These are phyloP conservation scores for Cinnamomum chago DNA, from an alignment of 164 flowering plant species.

Conservation along the genomic window DNA sequence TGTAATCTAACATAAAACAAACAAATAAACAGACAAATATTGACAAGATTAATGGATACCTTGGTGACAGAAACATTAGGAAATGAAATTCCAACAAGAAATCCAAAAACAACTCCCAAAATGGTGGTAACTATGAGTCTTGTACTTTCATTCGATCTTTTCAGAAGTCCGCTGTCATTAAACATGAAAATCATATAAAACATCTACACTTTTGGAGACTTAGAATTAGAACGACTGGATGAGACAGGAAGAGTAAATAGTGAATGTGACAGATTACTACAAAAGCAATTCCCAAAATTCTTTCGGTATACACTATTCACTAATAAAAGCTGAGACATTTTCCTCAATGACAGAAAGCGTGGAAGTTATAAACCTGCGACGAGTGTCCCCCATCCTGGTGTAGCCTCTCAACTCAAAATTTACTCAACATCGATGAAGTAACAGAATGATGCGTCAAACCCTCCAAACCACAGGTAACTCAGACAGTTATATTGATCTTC, in stretches of 20 bases:
- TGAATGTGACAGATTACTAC: neutral
- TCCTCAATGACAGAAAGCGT: neutral
- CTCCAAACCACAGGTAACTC: conserved; percentile 13
- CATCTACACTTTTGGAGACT: no score
- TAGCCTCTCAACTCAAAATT: conserved; percentile 25
- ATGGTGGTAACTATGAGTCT: conserved; percentile 59
- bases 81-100: conserved; percentile 73
- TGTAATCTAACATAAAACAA: neutral
- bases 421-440: conserved; percentile 4
- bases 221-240: neutral
- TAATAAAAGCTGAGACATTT: neutral
- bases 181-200: neutral
- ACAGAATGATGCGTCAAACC: conserved; percentile 1
- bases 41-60: conserved; percentile 32
- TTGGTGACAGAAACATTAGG: conserved; percentile 58
- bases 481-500: no score
- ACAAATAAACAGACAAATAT: neutral
- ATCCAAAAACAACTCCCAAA: conserved; percentile 75
- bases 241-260: neutral
- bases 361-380: conserved; percentile 43
- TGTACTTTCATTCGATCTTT: conserved; percentile 54
- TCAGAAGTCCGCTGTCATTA: conserved; percentile 48
- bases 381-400: conserved; percentile 38
- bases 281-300: neutral
- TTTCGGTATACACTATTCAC: neutral